A percentile compares a stretch with the other conserved stretches of the same genome.
phyloP scores from a whole-genome alignment of 441 rosid species.

The Mallotus repandus region DNA sequence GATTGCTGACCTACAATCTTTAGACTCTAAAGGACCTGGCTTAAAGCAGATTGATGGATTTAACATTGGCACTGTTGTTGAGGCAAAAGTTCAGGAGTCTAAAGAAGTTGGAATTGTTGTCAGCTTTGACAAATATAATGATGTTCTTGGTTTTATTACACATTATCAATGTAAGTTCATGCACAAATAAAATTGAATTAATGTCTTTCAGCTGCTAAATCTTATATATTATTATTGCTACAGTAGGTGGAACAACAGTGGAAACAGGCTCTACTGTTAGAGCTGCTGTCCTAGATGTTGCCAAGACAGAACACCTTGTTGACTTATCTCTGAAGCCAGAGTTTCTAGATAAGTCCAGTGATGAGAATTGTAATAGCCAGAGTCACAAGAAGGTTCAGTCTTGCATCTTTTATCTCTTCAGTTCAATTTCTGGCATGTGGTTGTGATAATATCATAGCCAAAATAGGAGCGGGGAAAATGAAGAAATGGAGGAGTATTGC shows the following conservation, averaged over 20 bases:
- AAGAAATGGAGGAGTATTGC: neutral
- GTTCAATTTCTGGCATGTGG: slow-evolving; percentile 8
- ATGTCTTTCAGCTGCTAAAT: slow-evolving; percentile 17
- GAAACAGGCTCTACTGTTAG: slow-evolving; percentile 62
- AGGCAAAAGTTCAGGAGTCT: slow-evolving; percentile 70
- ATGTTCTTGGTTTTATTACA: slow-evolving; percentile 81
- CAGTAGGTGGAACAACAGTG: slow-evolving; percentile 63
- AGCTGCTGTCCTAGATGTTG: slow-evolving; percentile 83
- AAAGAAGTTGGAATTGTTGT: slow-evolving; percentile 85
- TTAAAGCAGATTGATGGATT: slow-evolving; percentile 74
- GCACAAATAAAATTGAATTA: neutral
- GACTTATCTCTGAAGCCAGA: slow-evolving; percentile 86
- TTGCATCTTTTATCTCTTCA: slow-evolving; percentile 10
- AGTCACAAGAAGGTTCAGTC: slow-evolving; percentile 56
- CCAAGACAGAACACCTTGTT: slow-evolving; percentile 75
- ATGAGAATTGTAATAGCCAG: slow-evolving; percentile 39
- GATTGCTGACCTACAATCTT: slow-evolving; percentile 69
- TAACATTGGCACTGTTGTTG: slow-evolving; percentile 60
- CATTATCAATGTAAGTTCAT: slow-evolving; percentile 69
- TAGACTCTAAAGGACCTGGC: slow-evolving; percentile 41
- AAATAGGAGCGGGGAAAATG: neutral
- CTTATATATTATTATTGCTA: slow-evolving; percentile 24
- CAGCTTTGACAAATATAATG: slow-evolving; percentile 58
- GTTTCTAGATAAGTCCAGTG: slow-evolving; percentile 45
- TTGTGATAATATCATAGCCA: slow-evolving; percentile 1